Base-by-base conservation (phyloP, 768 basidiomycete genomes). In the Tremella yokohamensis region DNA sequence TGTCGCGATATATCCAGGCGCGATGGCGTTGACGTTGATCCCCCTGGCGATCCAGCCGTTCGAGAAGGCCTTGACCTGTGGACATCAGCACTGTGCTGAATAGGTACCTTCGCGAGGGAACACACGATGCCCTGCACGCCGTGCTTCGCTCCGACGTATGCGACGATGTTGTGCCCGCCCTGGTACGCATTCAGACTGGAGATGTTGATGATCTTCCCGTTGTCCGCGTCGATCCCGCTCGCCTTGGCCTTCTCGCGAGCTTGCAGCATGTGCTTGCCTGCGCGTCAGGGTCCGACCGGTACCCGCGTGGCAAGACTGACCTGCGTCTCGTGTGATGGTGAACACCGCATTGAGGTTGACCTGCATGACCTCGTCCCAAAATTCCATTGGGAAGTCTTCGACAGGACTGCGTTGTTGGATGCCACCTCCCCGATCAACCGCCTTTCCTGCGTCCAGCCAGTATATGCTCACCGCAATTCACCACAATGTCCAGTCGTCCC, bases 1-100 rank as follows among this genome's bases (percentile, higher is more conserved):
- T 34, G 90, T 94, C 22, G 83, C 82, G 67, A 93, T 86, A 76
- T 91, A 92, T 34, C 90, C 90, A 25, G 90, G 90, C 64, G 85
- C 86, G 63, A 94, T 88, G 20, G 83, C 87, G 72, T 93, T 92
- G 16, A 93, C 89, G 75, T 90, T 87, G 52, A 94, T 84, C 64
- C 89, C 90, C 67, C 88, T 83, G 68, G 82, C 82, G 60, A 88
- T 87, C 91, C 92, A 96, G 75, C 94, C 92, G 76, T 96, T 96
- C 67, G 87, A 85, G 68, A 94, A 83, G 1, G 90, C 87, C 78
- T 92, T 92, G 69, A 66, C 52, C 69, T 70, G 56, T 7, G 8
- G 47, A n/a, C n/a, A n/a, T n/a, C n/a, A n/a, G n/a, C n/a, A n/a
- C n/a, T n/a, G n/a, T n/a, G n/a, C n/a, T n/a, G n/a, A n/a, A n/a